Evolutionary conservation across 805 yeast genomes (phyloP).

Genomic region (Candida xiaguanensis): DNA sequence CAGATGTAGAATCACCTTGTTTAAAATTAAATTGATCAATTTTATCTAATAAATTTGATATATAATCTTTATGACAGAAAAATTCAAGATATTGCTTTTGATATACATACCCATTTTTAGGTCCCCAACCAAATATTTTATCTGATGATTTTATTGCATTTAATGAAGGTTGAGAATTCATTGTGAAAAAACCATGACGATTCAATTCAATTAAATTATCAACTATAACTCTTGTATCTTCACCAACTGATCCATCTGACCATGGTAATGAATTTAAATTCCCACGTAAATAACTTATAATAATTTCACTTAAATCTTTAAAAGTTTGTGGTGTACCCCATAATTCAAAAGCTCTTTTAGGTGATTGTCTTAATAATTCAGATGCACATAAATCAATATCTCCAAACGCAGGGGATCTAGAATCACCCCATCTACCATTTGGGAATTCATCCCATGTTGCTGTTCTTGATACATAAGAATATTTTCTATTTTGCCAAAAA

Average conservation of each 20-base stretch:
- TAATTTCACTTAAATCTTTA: constrained; percentile 58
- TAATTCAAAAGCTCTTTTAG: constrained; percentile 71
- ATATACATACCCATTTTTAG: constrained; percentile 85
- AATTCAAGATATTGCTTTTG: constrained; percentile 93
- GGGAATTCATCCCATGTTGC: constrained; percentile 98
- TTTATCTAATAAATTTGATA: constrained; percentile 31
- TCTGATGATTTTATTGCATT: constrained; percentile 75
- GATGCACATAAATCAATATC: constrained; percentile 81
- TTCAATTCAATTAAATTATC: constrained; percentile 61
- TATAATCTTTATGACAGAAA: constrained; percentile 58
- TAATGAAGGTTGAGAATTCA: constrained; percentile 92
- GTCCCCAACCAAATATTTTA: constrained; percentile 89
- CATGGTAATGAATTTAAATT: constrained; percentile 78
- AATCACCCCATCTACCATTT: constrained; percentile 98
- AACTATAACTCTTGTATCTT: constrained; percentile 66
- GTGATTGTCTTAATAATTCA: constrained; percentile 76
- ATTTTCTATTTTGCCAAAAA: constrained; percentile 93
- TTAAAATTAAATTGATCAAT: constrained; percentile 45
- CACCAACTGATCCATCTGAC: constrained; percentile 87
- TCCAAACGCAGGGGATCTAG: constrained; percentile 95
- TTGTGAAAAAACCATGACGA: constrained; percentile 65
- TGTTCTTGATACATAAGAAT: constrained; percentile 83
- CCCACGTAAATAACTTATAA: constrained; percentile 69
- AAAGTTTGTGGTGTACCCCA: constrained; percentile 80
- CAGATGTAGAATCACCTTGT: constrained; percentile 34